phyloP scores from a whole-genome alignment of 2,329 filamentous ascomycete species.

The Uncinocarpus reesii region DNA sequence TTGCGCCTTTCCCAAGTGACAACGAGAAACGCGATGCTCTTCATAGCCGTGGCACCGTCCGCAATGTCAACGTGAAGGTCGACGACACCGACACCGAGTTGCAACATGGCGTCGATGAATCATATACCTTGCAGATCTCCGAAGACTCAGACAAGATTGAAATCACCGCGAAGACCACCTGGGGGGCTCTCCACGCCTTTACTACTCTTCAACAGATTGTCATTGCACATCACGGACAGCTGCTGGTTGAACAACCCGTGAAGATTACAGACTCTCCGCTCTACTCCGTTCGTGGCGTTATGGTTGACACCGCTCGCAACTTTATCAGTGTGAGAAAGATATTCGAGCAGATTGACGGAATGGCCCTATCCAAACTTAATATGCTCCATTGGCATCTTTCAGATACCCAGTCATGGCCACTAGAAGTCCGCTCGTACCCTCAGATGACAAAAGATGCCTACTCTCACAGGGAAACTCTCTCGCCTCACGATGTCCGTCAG shows the following conservation, averaged over 20 bases:
- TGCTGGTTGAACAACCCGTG: conserved; percentile 46
- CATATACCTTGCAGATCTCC: conserved; percentile 42
- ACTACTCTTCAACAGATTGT: conserved; percentile 49
- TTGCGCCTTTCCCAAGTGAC: conserved; percentile 42
- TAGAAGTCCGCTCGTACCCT: conserved; percentile 42
- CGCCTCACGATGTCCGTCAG: conserved; percentile 34
- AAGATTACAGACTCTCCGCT: conserved; percentile 42
- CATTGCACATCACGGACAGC: conserved; percentile 34
- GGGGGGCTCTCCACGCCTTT: conserved; percentile 47
- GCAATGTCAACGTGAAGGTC: conserved; percentile 39
- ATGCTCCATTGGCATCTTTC: conserved; percentile 49
- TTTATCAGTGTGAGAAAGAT: conserved; percentile 45
- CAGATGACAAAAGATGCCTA: conserved; percentile 47
- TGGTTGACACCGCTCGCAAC: conserved; percentile 48
- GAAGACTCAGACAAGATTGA: conserved; percentile 34
- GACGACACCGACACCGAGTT: conserved; percentile 39
- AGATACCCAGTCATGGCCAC: conserved; percentile 48
- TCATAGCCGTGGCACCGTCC: conserved; percentile 26
- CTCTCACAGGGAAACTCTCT: conserved; percentile 41
- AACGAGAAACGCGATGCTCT: conserved; percentile 23
- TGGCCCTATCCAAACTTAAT: conserved; percentile 49
- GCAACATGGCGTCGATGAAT: conserved; percentile 48
- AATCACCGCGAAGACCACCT: conserved; percentile 43
- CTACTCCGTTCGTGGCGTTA: conserved; percentile 46
- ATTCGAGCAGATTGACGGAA: conserved; percentile 45